Conservation (phyloP, 2,329 filamentous ascomycete genomes). For the Hypoxylon sp. region DNA sequence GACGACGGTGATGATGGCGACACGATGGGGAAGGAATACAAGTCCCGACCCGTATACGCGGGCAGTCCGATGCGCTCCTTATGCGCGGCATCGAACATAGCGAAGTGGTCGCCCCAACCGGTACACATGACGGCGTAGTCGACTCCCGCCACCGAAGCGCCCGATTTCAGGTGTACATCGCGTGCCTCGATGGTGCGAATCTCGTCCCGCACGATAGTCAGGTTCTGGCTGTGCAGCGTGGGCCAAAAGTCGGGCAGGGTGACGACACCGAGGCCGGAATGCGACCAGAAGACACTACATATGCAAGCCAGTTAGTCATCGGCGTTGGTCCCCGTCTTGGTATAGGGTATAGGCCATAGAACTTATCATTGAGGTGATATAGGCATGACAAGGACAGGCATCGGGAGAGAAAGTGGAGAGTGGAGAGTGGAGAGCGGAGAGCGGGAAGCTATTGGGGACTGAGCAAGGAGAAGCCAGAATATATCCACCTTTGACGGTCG, state of each 20-base stretch:
- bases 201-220: conserved; percentile 35
- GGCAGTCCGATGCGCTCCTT: conserved; percentile 43
- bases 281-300: conserved; percentile 44
- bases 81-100: conserved; percentile 43
- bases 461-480: no score
- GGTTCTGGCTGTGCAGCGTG: conserved; percentile 40
- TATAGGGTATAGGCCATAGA: background rate
- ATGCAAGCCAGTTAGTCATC: background rate
- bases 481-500: conserved; percentile 43
- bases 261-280: conserved; percentile 42
- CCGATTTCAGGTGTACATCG: conserved; percentile 37
- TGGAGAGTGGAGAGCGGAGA: background rate
- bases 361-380: background rate
- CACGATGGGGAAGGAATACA: background rate
- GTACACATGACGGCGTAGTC: conserved; percentile 49
- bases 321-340: background rate
- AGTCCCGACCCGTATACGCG: conserved; percentile 25
- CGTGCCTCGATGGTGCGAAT: conserved; percentile 35
- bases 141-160: conserved; percentile 21
- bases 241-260: conserved; percentile 44
- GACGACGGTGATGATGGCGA: no score
- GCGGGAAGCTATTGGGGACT: no score
- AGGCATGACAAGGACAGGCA: background rate
- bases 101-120: conserved; percentile 47
- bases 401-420: background rate